Conservation (phyloP, 306 rosid genomes). For the Dryas drummondii region DNA sequence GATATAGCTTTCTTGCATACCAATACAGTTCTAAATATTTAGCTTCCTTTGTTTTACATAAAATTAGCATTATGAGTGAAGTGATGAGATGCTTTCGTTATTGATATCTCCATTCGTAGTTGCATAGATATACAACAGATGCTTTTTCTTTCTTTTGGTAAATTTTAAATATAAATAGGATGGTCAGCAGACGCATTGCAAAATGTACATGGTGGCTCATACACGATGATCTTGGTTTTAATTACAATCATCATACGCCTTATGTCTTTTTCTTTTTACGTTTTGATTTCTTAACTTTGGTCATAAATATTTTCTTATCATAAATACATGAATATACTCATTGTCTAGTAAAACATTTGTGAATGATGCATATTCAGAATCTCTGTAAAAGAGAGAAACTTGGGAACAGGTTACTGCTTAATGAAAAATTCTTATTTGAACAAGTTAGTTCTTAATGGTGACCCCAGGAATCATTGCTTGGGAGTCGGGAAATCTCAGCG, state of each 20-base stretch:
- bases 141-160: too few species aligned
- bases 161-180: neutral
- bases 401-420: neutral
- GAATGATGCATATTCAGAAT: neutral
- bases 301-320: neutral
- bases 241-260: neutral
- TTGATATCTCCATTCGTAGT: slow-evolving; percentile 10
- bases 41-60: slow-evolving; percentile 17
- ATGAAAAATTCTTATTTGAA: neutral
- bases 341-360: neutral
- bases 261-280: neutral
- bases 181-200: neutral
- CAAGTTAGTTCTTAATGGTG: neutral
- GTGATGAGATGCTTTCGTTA: slow-evolving; percentile 19
- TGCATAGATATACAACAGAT: neutral
- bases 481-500: neutral
- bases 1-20: slow-evolving; percentile 17
- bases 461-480: neutral
- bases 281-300: neutral
- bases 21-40: slow-evolving; percentile 11
- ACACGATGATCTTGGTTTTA: neutral
- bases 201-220: neutral
- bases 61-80: slow-evolving; percentile 13
- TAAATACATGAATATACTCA: neutral
- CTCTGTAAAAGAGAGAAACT: neutral